phyloP scores from a whole-genome alignment of 2,329 filamentous ascomycete species.

The Phaeosphaeriaceae sp. region DNA sequence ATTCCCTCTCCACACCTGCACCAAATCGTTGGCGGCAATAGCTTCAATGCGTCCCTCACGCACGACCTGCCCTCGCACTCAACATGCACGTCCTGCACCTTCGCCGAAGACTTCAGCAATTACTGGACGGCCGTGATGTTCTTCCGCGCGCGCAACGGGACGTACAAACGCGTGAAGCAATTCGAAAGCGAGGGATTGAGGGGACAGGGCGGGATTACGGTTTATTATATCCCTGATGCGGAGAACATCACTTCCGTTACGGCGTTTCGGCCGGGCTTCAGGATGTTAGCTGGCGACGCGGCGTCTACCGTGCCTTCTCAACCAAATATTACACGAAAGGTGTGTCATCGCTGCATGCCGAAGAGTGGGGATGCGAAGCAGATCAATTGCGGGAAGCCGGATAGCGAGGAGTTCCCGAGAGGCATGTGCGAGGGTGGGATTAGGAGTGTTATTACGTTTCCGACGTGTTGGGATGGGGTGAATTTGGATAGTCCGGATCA shows the following conservation, averaged over 20 bases:
- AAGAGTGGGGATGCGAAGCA: slow-evolving; percentile 25
- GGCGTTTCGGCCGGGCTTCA: slow-evolving; percentile 68
- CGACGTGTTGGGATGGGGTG: slow-evolving; percentile 74
- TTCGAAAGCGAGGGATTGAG: slow-evolving; percentile 21
- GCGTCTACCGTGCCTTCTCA: slow-evolving; percentile 20
- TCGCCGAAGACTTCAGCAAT: slow-evolving; percentile 38
- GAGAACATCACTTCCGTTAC: slow-evolving; percentile 51
- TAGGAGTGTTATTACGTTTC: slow-evolving; percentile 73
- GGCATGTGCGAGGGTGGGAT: slow-evolving; percentile 63
- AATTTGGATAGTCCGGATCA: slow-evolving; percentile 66
- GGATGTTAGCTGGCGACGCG: slow-evolving; percentile 55
- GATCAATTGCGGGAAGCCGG: slow-evolving; percentile 32
- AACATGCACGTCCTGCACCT: slow-evolving; percentile 48
- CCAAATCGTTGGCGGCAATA: slow-evolving; percentile 32
- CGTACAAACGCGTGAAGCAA: slow-evolving; percentile 37
- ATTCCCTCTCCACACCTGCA: slow-evolving; percentile 34
- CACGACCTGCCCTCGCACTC: slow-evolving; percentile 34
- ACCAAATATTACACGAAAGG: slow-evolving; percentile 16
- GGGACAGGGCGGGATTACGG: slow-evolving; percentile 33
- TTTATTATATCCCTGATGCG: slow-evolving; percentile 35
- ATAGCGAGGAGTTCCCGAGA: slow-evolving; percentile 26
- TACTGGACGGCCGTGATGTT: slow-evolving; percentile 42
- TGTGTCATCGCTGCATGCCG: slow-evolving; percentile 38
- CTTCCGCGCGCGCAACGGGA: slow-evolving; percentile 37
- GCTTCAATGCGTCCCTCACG: slow-evolving; percentile 22